Evolutionary conservation across 345 rosid species (phyloP).

Genomic region (Eutrema yunnanense): DNA sequence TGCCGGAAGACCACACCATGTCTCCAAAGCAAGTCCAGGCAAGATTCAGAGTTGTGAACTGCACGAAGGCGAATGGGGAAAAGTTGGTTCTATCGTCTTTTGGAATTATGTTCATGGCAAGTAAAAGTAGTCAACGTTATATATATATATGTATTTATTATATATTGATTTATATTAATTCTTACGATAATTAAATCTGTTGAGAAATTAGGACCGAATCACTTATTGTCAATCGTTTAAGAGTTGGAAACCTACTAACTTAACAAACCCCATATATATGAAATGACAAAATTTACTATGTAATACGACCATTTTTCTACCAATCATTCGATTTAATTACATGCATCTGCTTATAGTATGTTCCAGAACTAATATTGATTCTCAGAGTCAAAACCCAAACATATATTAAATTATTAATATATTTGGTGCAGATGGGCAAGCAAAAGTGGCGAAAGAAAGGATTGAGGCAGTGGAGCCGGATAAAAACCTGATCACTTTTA

Average conservation of each 20-base stretch:
- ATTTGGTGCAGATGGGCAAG: conserved; percentile 13
- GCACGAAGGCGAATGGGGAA: conserved; percentile 37
- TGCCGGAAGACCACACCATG: conserved; percentile 32
- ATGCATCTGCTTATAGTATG: background rate
- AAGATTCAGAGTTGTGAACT: conserved; percentile 21
- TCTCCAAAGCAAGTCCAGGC: conserved; percentile 17
- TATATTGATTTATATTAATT: no score
- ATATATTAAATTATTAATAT: background rate
- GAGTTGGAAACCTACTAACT: background rate
- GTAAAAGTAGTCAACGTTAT: background rate
- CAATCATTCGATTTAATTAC: background rate
- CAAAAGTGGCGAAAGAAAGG: conserved; percentile 15
- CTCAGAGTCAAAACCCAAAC: background rate
- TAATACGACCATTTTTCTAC: background rate
- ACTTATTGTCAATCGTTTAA: background rate
- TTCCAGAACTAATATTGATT: background rate
- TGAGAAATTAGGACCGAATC: no score
- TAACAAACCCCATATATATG: background rate
- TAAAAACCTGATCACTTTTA: conserved; percentile 14
- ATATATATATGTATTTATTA: background rate
- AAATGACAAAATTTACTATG: background rate
- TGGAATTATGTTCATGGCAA: conserved; percentile 30
- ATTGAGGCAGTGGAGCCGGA: conserved; percentile 23
- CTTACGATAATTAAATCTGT: no score
- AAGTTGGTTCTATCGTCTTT: conserved; percentile 21